These are phyloP conservation scores for Rutstroemia sp. DNA, from an alignment of 2,329 filamentous ascomycete species.

Conservation along the genomic window DNA sequence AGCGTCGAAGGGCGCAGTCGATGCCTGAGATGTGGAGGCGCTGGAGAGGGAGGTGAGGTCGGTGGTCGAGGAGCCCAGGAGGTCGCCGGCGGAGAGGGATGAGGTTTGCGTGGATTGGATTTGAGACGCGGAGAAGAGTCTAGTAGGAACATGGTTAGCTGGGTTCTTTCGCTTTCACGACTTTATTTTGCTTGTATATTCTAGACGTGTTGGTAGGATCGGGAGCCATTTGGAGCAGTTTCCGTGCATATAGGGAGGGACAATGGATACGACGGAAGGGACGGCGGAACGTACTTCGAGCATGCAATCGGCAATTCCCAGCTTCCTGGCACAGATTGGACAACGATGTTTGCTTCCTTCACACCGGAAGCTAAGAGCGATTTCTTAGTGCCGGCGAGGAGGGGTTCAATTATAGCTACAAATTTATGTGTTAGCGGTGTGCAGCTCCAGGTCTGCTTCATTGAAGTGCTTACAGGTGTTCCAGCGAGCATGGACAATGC, in stretches of 20 bases:
- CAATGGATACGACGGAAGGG: neutral
- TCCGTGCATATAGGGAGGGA: neutral
- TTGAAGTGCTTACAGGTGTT: constrained; percentile 43
- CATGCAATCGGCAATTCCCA: constrained; percentile 92
- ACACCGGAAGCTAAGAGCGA: constrained; percentile 75
- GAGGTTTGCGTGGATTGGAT: constrained; percentile 64
- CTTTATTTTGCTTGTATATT: neutral
- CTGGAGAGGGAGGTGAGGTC: constrained; percentile 52
- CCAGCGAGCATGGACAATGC: constrained; percentile 95
- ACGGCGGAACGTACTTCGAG: constrained; percentile 32
- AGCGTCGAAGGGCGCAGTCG: constrained; percentile 72
- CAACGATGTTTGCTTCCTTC: constrained; percentile 76
- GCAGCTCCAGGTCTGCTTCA: neutral
- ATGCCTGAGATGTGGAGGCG: constrained; percentile 30
- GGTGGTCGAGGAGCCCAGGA: constrained; percentile 60
- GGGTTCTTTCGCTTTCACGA: neutral
- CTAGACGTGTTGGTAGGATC: constrained; percentile 29
- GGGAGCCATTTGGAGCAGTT: neutral
- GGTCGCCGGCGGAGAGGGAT: constrained; percentile 61
- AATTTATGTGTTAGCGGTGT: neutral
- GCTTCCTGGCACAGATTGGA: constrained; percentile 84
- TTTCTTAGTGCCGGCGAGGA: constrained; percentile 73
- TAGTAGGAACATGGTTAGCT: constrained; percentile 30
- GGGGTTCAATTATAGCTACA: constrained; percentile 69
- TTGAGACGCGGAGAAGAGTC: constrained; percentile 78